Conservation (phyloP, 1,139 yeast species). For the Nakaseomyces delphensis region DNA sequence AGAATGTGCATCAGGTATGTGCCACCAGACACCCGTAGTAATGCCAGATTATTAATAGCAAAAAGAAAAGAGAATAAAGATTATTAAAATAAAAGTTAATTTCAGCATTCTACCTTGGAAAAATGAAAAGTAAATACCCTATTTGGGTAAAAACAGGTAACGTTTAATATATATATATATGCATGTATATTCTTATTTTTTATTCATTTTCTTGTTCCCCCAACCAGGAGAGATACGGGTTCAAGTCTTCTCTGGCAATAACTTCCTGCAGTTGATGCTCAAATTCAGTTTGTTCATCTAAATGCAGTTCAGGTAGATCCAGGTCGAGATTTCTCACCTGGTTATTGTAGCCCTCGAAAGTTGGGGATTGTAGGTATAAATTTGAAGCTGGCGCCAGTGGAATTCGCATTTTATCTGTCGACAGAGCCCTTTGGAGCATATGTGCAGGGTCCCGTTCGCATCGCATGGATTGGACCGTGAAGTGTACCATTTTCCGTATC, state of each 20-base stretch:
- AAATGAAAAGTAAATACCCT: no score
- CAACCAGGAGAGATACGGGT: neutral
- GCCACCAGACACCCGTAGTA: no score
- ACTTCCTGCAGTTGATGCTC: neutral
- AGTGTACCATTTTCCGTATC: conserved; percentile 87
- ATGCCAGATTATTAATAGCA: no score
- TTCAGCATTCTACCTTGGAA: no score
- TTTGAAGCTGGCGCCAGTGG: conserved; percentile 6
- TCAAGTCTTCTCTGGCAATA: neutral
- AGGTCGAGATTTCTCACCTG: neutral
- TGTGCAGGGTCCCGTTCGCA: neutral
- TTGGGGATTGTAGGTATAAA: conserved; percentile 2
- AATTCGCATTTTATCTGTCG: neutral
- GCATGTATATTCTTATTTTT: no score
- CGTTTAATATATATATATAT: no score
- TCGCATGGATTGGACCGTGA: conserved; percentile 21
- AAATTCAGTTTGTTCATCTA: neutral
- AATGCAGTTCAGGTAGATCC: conserved; percentile 1
- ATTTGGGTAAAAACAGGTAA: neutral
- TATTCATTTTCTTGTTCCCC: neutral
- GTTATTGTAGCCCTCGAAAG: conserved; percentile 6
- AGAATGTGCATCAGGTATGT: no score
- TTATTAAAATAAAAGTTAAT: no score
- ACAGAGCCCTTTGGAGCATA: neutral
- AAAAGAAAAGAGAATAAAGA: no score